Conservation (phyloP, 2,329 filamentous ascomycete genomes). For the Pezicula neosporulosa region DNA sequence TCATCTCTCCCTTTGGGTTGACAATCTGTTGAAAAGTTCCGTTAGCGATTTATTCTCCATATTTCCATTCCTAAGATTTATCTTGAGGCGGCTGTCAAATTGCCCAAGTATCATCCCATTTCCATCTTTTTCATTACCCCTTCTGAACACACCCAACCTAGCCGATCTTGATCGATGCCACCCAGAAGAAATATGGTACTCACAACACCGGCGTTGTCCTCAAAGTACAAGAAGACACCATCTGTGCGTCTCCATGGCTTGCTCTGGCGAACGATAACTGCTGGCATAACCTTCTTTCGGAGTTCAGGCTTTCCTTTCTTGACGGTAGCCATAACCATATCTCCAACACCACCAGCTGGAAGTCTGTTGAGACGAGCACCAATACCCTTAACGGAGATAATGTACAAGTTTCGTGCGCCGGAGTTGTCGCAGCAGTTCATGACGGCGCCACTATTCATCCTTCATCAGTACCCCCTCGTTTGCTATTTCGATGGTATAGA, state of each 20-base stretch:
- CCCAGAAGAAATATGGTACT: slow-evolving; percentile 39
- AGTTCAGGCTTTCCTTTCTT: slow-evolving; percentile 99
- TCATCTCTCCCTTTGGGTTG: slow-evolving; percentile 99
- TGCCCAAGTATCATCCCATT: neutral
- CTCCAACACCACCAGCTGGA: slow-evolving; percentile 94
- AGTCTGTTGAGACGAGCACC: slow-evolving; percentile 97
- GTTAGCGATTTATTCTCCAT: slow-evolving; percentile 32
- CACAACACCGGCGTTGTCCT: slow-evolving; percentile 99
- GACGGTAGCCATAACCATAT: slow-evolving; percentile 99
- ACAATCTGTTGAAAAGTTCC: slow-evolving; percentile 65
- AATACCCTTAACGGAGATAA: slow-evolving; percentile 99
- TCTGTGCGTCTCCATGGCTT: slow-evolving; percentile 99
- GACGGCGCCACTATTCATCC: slow-evolving; percentile 75
- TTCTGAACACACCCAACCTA: neutral
- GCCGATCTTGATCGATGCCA: neutral
- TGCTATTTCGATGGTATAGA: slow-evolving; percentile 5
- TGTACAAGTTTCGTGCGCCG: slow-evolving; percentile 97
- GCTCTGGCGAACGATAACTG: slow-evolving; percentile 96
- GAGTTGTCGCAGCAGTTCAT: slow-evolving; percentile 99
- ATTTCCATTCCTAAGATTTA: neutral
- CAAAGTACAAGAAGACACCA: slow-evolving; percentile 99
- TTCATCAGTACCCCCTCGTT: slow-evolving; percentile 4
- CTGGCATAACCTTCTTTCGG: slow-evolving; percentile 99
- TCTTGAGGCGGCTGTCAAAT: neutral
- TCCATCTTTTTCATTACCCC: neutral